These are phyloP conservation scores for Apodospora peruviana DNA, from an alignment of 495 filamentous ascomycete genomes.

Conservation along the genomic window DNA sequence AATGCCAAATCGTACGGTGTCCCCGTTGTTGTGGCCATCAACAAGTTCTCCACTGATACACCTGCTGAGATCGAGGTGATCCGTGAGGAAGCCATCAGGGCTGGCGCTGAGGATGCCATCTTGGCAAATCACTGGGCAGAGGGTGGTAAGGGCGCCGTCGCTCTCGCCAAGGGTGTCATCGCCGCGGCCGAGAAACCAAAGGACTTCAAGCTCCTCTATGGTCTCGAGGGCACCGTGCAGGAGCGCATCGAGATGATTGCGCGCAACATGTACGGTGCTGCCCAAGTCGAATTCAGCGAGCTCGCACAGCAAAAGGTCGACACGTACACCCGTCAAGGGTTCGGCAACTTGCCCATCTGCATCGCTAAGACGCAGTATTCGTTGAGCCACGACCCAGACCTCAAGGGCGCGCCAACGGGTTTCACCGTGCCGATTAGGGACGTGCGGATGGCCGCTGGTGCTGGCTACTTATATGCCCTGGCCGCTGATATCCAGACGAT, in stretches of 20 bases:
- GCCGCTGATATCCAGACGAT: slow-evolving; percentile 98
- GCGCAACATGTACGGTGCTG: slow-evolving; percentile 88
- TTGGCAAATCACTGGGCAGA: slow-evolving; percentile 96
- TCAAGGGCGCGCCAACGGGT: slow-evolving; percentile 95
- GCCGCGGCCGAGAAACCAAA: slow-evolving; percentile 77
- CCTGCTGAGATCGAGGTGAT: slow-evolving; percentile 86
- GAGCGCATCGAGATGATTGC: slow-evolving; percentile 90
- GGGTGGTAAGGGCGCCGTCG: slow-evolving; percentile 84
- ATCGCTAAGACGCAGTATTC: slow-evolving; percentile 98
- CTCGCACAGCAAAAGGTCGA: slow-evolving; percentile 94
- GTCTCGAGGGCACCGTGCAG: slow-evolving; percentile 71
- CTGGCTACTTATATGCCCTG: slow-evolving; percentile 89
- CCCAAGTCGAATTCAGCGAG: slow-evolving; percentile 86
- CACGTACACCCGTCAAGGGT: slow-evolving; percentile 87
- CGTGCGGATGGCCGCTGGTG: slow-evolving; percentile 88
- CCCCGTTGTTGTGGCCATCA: slow-evolving; percentile 96
- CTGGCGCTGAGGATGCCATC: slow-evolving; percentile 90
- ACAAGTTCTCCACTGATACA: slow-evolving; percentile 91
- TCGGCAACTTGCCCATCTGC: slow-evolving; percentile 88
- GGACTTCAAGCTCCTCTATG: slow-evolving; percentile 85
- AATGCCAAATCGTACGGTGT: slow-evolving; percentile 87
- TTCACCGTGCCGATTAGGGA: slow-evolving; percentile 95
- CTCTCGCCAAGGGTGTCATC: slow-evolving; percentile 84
- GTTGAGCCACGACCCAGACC: slow-evolving; percentile 83
- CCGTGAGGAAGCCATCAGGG: slow-evolving; percentile 83